Conservation (phyloP, 768 basidiomycete species). For the Roridomyces roridus region DNA sequence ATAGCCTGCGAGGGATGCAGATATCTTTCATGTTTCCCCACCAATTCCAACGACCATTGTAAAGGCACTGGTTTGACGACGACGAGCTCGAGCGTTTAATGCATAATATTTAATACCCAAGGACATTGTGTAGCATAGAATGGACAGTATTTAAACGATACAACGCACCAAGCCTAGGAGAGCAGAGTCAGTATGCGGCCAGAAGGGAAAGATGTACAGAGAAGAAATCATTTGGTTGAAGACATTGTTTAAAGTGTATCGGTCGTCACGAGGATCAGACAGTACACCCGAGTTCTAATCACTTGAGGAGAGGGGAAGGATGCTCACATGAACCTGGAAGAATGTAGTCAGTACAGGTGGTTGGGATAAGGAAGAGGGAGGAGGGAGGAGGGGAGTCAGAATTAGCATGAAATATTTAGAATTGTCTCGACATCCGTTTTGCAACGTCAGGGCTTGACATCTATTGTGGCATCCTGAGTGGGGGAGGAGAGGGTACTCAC, state of each 20-base stretch:
- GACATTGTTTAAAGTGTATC: constrained; percentile 32
- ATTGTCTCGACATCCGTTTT: constrained; percentile 64
- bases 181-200: constrained; percentile 6
- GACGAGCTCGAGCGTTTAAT: constrained; percentile 5
- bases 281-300: constrained; percentile 34
- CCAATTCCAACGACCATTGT: constrained; percentile 71
- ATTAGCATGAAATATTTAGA: constrained; percentile 85
- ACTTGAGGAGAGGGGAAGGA: constrained; percentile 18
- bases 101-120: background rate
- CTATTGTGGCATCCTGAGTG: constrained; percentile 66
- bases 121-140: background rate
- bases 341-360: constrained; percentile 26
- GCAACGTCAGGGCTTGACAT: constrained; percentile 90
- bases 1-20: constrained; percentile 87
- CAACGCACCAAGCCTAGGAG: background rate
- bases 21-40: constrained; percentile 90
- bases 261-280: constrained; percentile 29
- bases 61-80: constrained; percentile 39
- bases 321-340: constrained; percentile 15
- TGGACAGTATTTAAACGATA: background rate
- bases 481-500: constrained; percentile 35
- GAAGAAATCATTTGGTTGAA: constrained; percentile 45
- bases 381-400: constrained; percentile 53
- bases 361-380: background rate
- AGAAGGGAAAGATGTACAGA: constrained; percentile 2